Base-by-base conservation (phyloP, 139 green algal species). In the Zygnema circumcarinatum region DNA sequence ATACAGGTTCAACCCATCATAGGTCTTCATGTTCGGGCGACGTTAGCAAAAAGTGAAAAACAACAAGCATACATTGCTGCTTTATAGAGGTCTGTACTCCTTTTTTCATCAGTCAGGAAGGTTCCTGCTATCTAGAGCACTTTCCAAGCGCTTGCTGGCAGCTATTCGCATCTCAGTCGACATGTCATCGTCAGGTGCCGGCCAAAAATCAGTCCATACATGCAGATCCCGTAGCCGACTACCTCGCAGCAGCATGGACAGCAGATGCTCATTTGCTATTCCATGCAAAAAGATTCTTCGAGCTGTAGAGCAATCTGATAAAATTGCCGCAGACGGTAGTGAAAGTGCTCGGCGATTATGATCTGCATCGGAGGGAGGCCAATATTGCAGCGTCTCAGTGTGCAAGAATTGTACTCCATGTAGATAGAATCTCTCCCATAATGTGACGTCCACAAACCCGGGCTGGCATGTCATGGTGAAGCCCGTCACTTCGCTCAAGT, bases 341-440 rank as follows among this genome's bases (percentile, higher is more conserved):
- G 81, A 83, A 32, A 87, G 74, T 20, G 56, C 31, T 41, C 56
- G 79, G 29, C 79, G 79, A 40, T 79, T 79, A 22, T 31, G 47
- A 36, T 86, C 79, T 67, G 35, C 40, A n/a, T 86, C 79, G 1
- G 79, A 86, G 25, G 79, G 42, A 21, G 79, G 79, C 42, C 42
- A 86, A n/a, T 79, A 86, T 38, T 86, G 40, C 79, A 86, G n/a
- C 21, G 40, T 53, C 29, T 76, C 40, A 40, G 21, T 31, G 0
- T 22, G 56, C 33, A 87, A 74, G 1, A 35, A 32, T 35, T 87
- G 81, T 20, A 87, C 42, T 29, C 81, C 81, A 29, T 87, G 33
- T 41, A 87, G 67, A 52, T 87, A 81, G 33, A 87, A 87, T 22
- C 81, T 25, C 74, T 87, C 81, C 81, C 81, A 87, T 20, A 83